Evolutionary conservation across 352 stramenopile species (phyloP).

Genomic region (Phytophthora litchii): DNA sequence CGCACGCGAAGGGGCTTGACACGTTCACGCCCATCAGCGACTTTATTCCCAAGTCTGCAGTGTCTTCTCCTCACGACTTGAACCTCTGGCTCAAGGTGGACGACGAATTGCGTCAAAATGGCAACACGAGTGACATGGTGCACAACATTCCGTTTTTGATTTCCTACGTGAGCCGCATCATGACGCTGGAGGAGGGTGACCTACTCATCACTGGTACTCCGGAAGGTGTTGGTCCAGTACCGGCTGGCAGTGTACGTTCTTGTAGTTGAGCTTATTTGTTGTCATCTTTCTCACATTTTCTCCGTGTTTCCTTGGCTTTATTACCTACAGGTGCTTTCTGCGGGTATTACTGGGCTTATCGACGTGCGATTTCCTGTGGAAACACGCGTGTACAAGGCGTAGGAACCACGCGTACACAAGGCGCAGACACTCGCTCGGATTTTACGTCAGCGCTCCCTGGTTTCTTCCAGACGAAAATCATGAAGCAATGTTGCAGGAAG

Average conservation of each 20-base stretch:
- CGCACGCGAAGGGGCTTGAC: slow-evolving; percentile 75
- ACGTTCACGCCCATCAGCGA: slow-evolving; percentile 85
- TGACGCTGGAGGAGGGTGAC: slow-evolving; percentile 86
- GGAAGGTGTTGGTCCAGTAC: slow-evolving; percentile 74
- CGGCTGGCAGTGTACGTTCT: slow-evolving; percentile 57
- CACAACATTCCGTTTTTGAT: slow-evolving; percentile 82
- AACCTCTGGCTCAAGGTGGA: slow-evolving; percentile 86
- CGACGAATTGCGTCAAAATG: slow-evolving; percentile 71
- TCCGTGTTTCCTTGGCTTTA: slow-evolving; percentile 4
- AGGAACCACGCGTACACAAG: slow-evolving; percentile 59
- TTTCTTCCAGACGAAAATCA: not conserved
- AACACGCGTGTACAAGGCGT: slow-evolving; percentile 57
- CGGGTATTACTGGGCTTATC: slow-evolving; percentile 72
- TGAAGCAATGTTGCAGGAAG: not conserved
- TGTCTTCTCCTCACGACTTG: slow-evolving; percentile 69
- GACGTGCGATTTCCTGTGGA: slow-evolving; percentile 74
- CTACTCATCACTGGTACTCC: slow-evolving; percentile 87
- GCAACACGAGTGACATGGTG: slow-evolving; percentile 81
- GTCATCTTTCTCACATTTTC: slow-evolving; percentile 1
- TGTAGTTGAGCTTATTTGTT: not conserved
- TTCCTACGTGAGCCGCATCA: slow-evolving; percentile 78
- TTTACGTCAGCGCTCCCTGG: not conserved
- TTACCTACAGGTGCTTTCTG: slow-evolving; percentile 55
- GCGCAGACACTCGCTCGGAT: slow-evolving; percentile 2
- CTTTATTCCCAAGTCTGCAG: slow-evolving; percentile 72